Conservation (phyloP, 208 protist species). For the Lotmaria passim region DNA sequence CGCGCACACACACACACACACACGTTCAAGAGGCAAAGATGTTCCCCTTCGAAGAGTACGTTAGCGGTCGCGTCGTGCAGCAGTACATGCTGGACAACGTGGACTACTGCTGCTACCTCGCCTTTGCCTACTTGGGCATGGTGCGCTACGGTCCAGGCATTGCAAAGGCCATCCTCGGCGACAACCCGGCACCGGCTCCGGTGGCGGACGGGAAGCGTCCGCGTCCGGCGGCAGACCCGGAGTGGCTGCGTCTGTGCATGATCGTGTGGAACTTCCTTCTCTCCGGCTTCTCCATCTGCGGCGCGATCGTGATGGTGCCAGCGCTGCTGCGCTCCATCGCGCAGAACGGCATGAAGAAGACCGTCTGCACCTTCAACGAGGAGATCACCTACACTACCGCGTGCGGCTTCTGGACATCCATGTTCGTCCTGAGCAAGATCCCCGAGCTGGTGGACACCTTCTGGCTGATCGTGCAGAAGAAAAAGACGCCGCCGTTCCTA, state of each 20-base stretch:
- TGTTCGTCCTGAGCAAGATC: slow-evolving; percentile 86
- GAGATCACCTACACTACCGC: slow-evolving; percentile 54
- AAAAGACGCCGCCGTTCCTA: slow-evolving; percentile 81
- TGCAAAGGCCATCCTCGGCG: slow-evolving; percentile 48
- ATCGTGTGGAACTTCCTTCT: slow-evolving; percentile 90
- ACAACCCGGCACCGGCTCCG: slow-evolving; percentile 34
- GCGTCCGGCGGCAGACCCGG: slow-evolving; percentile 37
- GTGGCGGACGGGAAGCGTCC: slow-evolving; percentile 32
- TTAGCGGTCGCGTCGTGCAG: slow-evolving; percentile 35
- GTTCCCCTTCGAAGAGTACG: slow-evolving; percentile 47
- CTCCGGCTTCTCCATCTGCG: slow-evolving; percentile 77
- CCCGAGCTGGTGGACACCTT: slow-evolving; percentile 88
- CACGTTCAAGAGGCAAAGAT: slow-evolving; percentile 17
- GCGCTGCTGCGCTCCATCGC: slow-evolving; percentile 35
- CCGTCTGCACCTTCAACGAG: slow-evolving; percentile 58
- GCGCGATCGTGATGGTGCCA: slow-evolving; percentile 68
- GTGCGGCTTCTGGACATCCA: slow-evolving; percentile 61
- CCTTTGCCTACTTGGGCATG: slow-evolving; percentile 52
- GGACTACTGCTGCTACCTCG: slow-evolving; percentile 46
- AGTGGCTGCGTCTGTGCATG: slow-evolving; percentile 64
- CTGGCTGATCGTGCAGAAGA: slow-evolving; percentile 83
- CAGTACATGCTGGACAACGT: slow-evolving; percentile 45
- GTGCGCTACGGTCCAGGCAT: slow-evolving; percentile 54
- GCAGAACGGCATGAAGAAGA: slow-evolving; percentile 48
- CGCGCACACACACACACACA: neutral